A percentile compares a stretch with the other conserved stretches of the same genome.
These are phyloP conservation scores for Clarkia xantiana DNA, from an alignment of 345 rosid species.

Conservation along the genomic window DNA sequence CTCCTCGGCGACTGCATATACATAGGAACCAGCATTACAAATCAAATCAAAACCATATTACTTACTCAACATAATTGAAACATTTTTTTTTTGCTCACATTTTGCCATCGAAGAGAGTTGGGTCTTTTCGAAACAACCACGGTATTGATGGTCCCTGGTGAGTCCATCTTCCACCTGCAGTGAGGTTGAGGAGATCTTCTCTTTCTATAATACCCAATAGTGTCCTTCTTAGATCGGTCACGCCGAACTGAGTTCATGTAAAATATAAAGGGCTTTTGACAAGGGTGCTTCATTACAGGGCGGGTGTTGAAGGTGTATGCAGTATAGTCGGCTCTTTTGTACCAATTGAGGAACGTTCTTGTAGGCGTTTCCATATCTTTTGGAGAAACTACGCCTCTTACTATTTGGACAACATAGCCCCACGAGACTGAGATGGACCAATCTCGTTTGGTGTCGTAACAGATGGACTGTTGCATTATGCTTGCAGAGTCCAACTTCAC, in stretches of 20 bases:
- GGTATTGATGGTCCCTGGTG: conserved; percentile 40
- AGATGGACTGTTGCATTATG: conserved; percentile 63
- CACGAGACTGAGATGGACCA: conserved; percentile 75
- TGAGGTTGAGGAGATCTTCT: conserved; percentile 21
- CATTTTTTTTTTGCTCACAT: conserved; percentile 15
- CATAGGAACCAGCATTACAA: too few species aligned
- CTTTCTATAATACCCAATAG: conserved; percentile 35
- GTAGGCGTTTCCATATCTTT: conserved; percentile 76
- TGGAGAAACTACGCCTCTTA: conserved; percentile 59
- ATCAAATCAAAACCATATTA: too few species aligned
- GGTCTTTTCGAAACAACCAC: conserved; percentile 50
- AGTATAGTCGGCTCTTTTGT: conserved; percentile 51
- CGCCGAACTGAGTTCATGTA: conserved; percentile 36
- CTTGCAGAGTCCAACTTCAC: conserved; percentile 56
- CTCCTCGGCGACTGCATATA: conserved; percentile 10
- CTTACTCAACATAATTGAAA: too few species aligned
- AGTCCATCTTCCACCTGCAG: conserved; percentile 58
- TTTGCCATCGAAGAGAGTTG: conserved; percentile 48
- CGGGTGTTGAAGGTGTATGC: conserved; percentile 70
- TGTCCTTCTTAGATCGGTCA: conserved; percentile 36
- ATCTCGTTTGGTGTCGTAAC: conserved; percentile 39
- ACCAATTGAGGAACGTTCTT: conserved; percentile 75
- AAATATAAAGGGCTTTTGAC: conserved; percentile 51
- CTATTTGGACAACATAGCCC: conserved; percentile 66
- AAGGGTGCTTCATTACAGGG: conserved; percentile 61